Conservation (phyloP, 768 basidiomycete species). For the Glaciozyma martinii region DNA sequence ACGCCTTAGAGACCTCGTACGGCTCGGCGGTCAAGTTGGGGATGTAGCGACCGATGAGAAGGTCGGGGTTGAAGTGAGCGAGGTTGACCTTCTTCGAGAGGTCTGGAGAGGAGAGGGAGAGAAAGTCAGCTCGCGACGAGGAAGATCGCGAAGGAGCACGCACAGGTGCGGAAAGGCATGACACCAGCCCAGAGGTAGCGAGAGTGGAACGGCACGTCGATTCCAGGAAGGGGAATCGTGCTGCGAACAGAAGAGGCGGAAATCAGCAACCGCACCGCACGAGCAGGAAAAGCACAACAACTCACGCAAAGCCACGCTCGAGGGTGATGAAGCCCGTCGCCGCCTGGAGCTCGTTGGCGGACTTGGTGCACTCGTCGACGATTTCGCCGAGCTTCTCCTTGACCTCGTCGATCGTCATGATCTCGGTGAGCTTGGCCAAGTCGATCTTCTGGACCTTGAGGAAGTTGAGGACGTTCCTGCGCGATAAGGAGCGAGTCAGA, state of each 20-base stretch:
- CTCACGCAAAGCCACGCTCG: slow-evolving; percentile 79
- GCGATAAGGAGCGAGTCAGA: neutral
- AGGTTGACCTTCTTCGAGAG: slow-evolving; percentile 97
- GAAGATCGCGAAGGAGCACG: neutral
- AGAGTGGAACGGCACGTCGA: slow-evolving; percentile 99
- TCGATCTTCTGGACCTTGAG: slow-evolving; percentile 80
- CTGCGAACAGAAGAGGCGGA: slow-evolving; percentile 6
- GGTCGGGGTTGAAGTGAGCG: slow-evolving; percentile 81
- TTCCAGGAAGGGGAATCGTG: slow-evolving; percentile 55
- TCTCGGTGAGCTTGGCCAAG: slow-evolving; percentile 68
- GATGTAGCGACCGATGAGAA: slow-evolving; percentile 89
- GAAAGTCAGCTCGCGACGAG: neutral
- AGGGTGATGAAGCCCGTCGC: slow-evolving; percentile 82
- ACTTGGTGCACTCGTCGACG: slow-evolving; percentile 66
- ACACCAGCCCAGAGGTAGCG: slow-evolving; percentile 85
- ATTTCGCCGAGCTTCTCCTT: slow-evolving; percentile 93
- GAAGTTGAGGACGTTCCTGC: slow-evolving; percentile 59
- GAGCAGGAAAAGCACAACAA: slow-evolving; percentile 56
- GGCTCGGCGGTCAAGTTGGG: slow-evolving; percentile 90
- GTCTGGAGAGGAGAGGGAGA: slow-evolving; percentile 46
- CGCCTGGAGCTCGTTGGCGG: slow-evolving; percentile 61
- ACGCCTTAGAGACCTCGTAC: slow-evolving; percentile 71
- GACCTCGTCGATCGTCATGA: slow-evolving; percentile 80
- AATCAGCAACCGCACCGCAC: neutral
- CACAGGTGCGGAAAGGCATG: slow-evolving; percentile 26